Evolutionary conservation across 169 alveolate species (phyloP).

Genomic region (Cryptosporidium sp.): DNA sequence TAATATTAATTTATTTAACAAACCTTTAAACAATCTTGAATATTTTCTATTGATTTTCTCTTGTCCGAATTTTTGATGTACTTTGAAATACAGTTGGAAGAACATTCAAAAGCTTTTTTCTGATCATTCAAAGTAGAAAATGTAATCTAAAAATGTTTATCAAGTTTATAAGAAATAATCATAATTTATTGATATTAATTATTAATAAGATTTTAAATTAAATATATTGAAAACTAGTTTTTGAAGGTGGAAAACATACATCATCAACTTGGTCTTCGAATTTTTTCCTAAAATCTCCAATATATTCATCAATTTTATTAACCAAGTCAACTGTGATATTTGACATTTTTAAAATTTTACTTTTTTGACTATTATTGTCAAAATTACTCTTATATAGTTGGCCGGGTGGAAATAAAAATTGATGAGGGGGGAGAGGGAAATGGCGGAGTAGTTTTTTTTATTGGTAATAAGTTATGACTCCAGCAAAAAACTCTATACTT

Average conservation of each 20-base stretch:
- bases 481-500: neutral
- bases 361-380: neutral
- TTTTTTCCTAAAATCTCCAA: neutral
- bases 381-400: neutral
- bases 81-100: slow-evolving; percentile 11
- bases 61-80: slow-evolving; percentile 1
- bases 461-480: too few species aligned
- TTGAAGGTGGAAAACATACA: slow-evolving; percentile 6
- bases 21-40: slow-evolving; percentile 22
- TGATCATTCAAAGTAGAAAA: slow-evolving; percentile 8
- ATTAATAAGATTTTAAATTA: neutral
- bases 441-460: neutral
- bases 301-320: slow-evolving; percentile 2
- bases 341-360: neutral
- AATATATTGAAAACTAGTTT: neutral
- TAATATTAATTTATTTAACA: neutral
- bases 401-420: neutral
- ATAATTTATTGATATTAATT: too few species aligned
- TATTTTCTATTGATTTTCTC: neutral
- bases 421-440: neutral
- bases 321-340: neutral
- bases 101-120: slow-evolving; percentile 49
- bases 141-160: neutral
- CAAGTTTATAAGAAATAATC: neutral
- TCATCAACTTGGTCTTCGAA: neutral